A percentile compares a stretch with the other conserved stretches of the same genome.
phyloP scores from a whole-genome alignment of 2,329 filamentous ascomycete species.

The Aspergillus jensenii region DNA sequence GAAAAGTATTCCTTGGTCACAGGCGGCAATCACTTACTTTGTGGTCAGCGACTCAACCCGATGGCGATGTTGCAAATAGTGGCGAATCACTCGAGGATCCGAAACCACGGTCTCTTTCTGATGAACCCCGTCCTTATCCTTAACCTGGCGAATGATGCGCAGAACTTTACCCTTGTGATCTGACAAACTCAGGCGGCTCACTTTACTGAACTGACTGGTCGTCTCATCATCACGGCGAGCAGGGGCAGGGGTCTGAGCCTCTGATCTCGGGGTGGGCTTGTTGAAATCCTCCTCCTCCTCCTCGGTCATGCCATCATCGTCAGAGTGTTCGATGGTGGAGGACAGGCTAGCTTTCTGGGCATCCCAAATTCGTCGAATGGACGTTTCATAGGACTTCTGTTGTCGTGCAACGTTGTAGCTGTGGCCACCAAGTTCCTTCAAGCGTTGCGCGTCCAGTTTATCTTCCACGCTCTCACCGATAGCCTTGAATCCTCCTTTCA shows the following conservation, averaged over 20 bases:
- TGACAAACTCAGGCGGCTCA: conserved; percentile 66
- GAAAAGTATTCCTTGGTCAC: background rate
- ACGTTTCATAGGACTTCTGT: conserved; percentile 86
- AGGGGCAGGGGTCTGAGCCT: conserved; percentile 60
- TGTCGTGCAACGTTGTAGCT: conserved; percentile 97
- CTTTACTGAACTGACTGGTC: conserved; percentile 72
- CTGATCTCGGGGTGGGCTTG: conserved; percentile 65
- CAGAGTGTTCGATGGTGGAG: conserved; percentile 71
- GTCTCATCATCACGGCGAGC: conserved; percentile 69
- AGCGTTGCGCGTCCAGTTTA: conserved; percentile 75
- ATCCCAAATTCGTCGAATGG: conserved; percentile 90
- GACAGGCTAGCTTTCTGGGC: conserved; percentile 77
- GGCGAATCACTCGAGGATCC: conserved; percentile 82
- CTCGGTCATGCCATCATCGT: conserved; percentile 65
- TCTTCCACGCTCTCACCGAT: conserved; percentile 86
- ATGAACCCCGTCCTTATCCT: conserved; percentile 64
- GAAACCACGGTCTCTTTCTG: conserved; percentile 63
- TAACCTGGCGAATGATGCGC: conserved; percentile 70
- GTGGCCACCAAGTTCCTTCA: conserved; percentile 74
- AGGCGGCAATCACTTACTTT: conserved; percentile 56
- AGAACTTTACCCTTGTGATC: conserved; percentile 69
- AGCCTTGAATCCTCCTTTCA: conserved; percentile 96
- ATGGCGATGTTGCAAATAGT: conserved; percentile 78
- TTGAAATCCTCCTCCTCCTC: conserved; percentile 50
- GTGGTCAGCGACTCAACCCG: conserved; percentile 69